Evolutionary conservation across 495 filamentous ascomycete genomes (phyloP), one percentile per base, ranked within the genome.

Genomic region (Trichocladium uniseriatum): DNA sequence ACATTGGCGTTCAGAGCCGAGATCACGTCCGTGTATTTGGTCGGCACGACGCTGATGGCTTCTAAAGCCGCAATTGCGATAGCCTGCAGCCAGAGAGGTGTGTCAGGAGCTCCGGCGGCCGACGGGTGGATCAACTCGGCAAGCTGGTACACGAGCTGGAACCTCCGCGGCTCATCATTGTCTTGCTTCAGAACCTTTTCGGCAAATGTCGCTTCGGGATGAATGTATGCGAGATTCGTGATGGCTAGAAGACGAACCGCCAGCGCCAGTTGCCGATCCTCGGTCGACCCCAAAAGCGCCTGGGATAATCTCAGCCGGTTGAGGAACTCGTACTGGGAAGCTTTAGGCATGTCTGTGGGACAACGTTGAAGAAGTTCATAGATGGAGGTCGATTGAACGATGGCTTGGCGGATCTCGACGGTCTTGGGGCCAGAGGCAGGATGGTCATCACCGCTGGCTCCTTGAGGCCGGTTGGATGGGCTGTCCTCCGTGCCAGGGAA

Each of bases 121-220:
- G 82, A 78, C 9, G 74, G 75, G 66, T 94, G 91, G 31, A 97
- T 82, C 42, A 99, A 65, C 62, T 96, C 91, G 19, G 84, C 85
- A 27, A 97, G 79, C 56, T 99, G 94, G 60, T 94, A 94, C 4
- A 86, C 80, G 19, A 97, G 71, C 64, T 99, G 94, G 45, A 90
- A 80, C 48, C 87, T 79, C 44, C 91, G 82, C 2, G 92, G 87
- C 62, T 95, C 87, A 62, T 99, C 94, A 45, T 80, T 79, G 57
- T 99, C 94, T 57, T 86, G 83, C 59, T 85, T 86, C 19, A 94
- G 70, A 36, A 94, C 77, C 66, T 88, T 94, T 53, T 89, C 81
- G 38, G 86, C 75, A 60, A 97, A 95, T 8, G 77, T 71, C 6
- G 73, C 63, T 57, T 97, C 94, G 2, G 79, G 74, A 56, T 89